These are phyloP conservation scores for Phytophthora niederhauseri DNA, from an alignment of 352 stramenopile genomes.

Conservation along the genomic window DNA sequence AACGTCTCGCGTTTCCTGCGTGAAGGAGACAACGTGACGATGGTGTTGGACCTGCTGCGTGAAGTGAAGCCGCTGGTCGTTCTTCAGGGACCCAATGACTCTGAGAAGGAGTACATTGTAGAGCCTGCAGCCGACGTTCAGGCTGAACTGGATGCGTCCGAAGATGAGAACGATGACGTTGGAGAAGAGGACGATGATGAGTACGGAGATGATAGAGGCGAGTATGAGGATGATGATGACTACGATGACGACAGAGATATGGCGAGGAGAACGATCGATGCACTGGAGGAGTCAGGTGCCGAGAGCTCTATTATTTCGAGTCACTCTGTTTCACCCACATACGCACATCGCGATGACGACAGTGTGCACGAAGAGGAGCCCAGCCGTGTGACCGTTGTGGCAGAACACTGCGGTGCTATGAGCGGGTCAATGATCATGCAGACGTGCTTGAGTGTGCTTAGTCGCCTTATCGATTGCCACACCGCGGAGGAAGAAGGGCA, in stretches of 20 bases:
- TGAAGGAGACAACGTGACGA: conserved; percentile 73
- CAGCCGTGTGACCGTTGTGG: conserved; percentile 72
- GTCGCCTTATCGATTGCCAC: conserved; percentile 83
- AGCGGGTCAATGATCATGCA: conserved; percentile 90
- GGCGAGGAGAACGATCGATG: conserved; percentile 66
- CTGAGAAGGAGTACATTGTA: conserved; percentile 75
- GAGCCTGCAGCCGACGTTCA: conserved; percentile 60
- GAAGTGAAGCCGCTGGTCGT: conserved; percentile 83
- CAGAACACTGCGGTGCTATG: conserved; percentile 80
- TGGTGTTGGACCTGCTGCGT: conserved; percentile 75
- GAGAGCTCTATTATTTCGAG: conserved; percentile 55
- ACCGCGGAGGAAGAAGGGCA: conserved; percentile 83
- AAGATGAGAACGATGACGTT: conserved; percentile 50
- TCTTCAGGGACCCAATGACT: conserved; percentile 64
- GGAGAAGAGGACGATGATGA: conserved; percentile 46
- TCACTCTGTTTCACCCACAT: conserved; percentile 38
- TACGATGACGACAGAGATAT: conserved; percentile 50
- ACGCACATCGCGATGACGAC: conserved; percentile 39
- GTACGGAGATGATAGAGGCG: conserved; percentile 46
- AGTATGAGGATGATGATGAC: conserved; percentile 48
- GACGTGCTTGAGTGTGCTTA: conserved; percentile 84
- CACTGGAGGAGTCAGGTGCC: conserved; percentile 60
- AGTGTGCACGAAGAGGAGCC: conserved; percentile 44
- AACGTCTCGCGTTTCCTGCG: conserved; percentile 83
- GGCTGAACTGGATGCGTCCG: conserved; percentile 60